Evolutionary conservation across 345 rosid genomes (phyloP).

Genomic region (Laguncularia racemosa): DNA sequence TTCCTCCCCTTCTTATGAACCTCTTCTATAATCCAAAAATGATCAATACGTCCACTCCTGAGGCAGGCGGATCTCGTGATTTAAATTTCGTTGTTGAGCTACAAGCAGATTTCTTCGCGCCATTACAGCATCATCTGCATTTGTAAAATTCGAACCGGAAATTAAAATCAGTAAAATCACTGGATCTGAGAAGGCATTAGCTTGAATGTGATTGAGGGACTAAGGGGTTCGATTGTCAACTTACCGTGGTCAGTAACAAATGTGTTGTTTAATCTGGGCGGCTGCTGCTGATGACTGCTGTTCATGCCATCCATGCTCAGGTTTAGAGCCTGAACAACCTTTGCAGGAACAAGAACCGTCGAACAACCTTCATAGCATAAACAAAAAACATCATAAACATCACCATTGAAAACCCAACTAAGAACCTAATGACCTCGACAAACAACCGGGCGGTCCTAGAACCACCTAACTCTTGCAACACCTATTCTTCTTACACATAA

Average conservation of each 20-base stretch:
- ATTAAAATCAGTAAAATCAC: background rate
- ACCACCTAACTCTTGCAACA: background rate
- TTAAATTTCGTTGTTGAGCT: conserved; percentile 20
- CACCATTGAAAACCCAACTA: too few species aligned
- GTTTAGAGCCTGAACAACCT: conserved; percentile 48
- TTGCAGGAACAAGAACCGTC: conserved; percentile 32
- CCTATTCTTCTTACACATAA: too few species aligned
- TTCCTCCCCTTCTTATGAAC: too few species aligned
- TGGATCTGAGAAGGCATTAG: background rate
- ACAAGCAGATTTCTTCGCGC: conserved; percentile 26
- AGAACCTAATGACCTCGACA: too few species aligned
- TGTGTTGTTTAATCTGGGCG: conserved; percentile 1
- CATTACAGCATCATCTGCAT: conserved; percentile 31
- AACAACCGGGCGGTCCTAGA: background rate
- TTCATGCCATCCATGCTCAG: conserved; percentile 24
- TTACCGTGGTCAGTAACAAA: conserved; percentile 28
- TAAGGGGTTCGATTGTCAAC: background rate
- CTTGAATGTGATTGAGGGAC: too few species aligned
- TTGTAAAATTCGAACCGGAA: too few species aligned
- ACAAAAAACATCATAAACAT: background rate
- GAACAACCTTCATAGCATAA: conserved; percentile 21
- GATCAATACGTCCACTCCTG: conserved; percentile 62
- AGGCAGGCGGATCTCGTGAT: conserved; percentile 40
- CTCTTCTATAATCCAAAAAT: too few species aligned
- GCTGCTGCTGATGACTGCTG: conserved; percentile 14